Conservation (phyloP, 2,329 filamentous ascomycete genomes). For the Epichloe aotearoae region DNA sequence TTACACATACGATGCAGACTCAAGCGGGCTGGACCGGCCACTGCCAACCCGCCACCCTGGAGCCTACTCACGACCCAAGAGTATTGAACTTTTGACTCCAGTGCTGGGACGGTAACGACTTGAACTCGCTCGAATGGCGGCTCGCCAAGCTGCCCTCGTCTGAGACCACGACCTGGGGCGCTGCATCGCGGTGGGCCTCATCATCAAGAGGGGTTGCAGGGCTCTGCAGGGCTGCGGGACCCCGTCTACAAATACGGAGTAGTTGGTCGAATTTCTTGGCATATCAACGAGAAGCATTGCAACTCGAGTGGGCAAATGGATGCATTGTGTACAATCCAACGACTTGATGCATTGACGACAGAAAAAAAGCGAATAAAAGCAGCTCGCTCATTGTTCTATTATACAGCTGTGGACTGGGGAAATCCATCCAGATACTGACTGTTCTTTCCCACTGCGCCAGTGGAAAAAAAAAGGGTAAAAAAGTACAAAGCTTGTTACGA, state of each 20-base stretch:
- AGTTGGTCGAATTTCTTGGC: neutral
- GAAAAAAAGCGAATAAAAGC: neutral
- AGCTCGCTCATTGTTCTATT: neutral
- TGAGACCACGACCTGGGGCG: neutral
- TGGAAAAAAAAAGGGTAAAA: neutral
- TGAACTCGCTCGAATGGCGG: no score
- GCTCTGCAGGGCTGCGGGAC: neutral
- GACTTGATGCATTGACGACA: neutral
- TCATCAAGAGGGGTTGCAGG: conserved; percentile 7
- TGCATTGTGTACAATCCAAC: neutral
- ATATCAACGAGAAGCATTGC: neutral
- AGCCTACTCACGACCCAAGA: conserved; percentile 44
- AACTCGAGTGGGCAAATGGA: neutral
- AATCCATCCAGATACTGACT: neutral
- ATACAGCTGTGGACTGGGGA: neutral
- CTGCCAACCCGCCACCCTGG: conserved; percentile 42
- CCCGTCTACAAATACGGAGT: neutral
- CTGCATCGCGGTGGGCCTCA: neutral
- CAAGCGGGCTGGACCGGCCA: conserved; percentile 36
- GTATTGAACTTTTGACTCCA: conserved; percentile 51
- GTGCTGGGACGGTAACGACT: conserved; percentile 34
- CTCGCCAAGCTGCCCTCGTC: neutral
- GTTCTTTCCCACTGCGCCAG: neutral
- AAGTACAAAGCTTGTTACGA: neutral
- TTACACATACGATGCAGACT: conserved; percentile 24